phyloP scores from a whole-genome alignment of 2,329 filamentous ascomycete genomes.

The Clarireedia hainanense region DNA sequence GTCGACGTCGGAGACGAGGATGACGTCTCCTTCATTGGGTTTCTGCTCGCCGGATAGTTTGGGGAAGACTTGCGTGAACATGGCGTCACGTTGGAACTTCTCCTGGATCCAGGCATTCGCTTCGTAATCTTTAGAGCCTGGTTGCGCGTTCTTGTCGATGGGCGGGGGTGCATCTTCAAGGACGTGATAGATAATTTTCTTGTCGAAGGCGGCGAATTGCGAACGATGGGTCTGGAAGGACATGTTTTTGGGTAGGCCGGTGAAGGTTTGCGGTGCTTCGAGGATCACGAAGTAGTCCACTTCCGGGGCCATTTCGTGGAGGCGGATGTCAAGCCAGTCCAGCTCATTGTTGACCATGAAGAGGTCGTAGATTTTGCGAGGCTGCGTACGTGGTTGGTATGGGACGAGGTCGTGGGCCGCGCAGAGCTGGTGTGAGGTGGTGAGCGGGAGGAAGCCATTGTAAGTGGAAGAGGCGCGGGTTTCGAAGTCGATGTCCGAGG shows the following conservation, averaged over 20 bases:
- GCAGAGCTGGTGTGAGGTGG: background rate
- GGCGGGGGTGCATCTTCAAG: constrained; percentile 33
- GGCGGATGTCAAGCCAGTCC: constrained; percentile 57
- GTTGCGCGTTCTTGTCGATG: background rate
- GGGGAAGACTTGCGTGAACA: constrained; percentile 45
- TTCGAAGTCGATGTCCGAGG: constrained; percentile 5
- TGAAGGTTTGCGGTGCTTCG: constrained; percentile 51
- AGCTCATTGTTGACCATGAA: constrained; percentile 56
- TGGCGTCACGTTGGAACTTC: constrained; percentile 46
- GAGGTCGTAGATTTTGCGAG: constrained; percentile 52
- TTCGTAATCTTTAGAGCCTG: constrained; percentile 28
- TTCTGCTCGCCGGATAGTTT: constrained; percentile 28
- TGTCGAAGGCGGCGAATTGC: constrained; percentile 42
- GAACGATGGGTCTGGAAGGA: constrained; percentile 43
- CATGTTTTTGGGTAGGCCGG: constrained; percentile 46
- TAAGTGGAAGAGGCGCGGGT: background rate
- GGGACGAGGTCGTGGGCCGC: background rate
- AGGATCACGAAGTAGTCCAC: constrained; percentile 61
- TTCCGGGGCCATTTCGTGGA: constrained; percentile 48
- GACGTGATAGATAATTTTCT: constrained; percentile 54
- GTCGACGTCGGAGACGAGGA: constrained; percentile 39
- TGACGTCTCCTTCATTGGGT: constrained; percentile 31
- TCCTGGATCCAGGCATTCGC: constrained; percentile 41
- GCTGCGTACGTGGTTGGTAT: background rate
- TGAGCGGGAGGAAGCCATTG: constrained; percentile 1